Conservation (phyloP, 2,329 filamentous ascomycete genomes). For the Kalaharituber pfeilii region DNA sequence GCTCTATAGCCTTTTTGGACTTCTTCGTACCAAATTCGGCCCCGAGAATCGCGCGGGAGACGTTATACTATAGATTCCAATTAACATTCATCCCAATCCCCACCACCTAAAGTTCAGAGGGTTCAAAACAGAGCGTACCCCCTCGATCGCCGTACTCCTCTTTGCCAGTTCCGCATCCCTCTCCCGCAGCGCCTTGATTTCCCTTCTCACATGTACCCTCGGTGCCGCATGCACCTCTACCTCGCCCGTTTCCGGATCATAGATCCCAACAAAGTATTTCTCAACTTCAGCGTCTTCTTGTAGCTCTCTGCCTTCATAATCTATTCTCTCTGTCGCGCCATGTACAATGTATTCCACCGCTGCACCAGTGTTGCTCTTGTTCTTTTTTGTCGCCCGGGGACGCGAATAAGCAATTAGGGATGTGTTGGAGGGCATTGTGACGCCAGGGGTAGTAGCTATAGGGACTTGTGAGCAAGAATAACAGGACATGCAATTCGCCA, state of each 20-base stretch:
- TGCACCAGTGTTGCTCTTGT: constrained; percentile 9
- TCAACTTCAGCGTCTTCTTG: constrained; percentile 31
- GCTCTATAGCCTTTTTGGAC: constrained; percentile 56
- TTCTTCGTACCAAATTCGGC: constrained; percentile 74
- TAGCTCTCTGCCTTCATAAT: constrained; percentile 31
- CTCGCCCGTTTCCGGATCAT: constrained; percentile 42
- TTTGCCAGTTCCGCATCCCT: constrained; percentile 32
- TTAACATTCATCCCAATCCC: constrained; percentile 11
- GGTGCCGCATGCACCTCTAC: constrained; percentile 45
- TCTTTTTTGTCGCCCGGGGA: constrained; percentile 19
- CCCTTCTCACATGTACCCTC: constrained; percentile 44
- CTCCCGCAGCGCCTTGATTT: constrained; percentile 39
- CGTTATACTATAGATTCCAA: constrained; percentile 10
- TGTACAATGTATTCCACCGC: constrained; percentile 29
- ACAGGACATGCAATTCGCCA: not conserved
- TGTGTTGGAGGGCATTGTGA: constrained; percentile 24
- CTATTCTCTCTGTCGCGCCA: constrained; percentile 27
- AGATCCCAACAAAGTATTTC: constrained; percentile 49
- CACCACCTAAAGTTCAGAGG: not conserved
- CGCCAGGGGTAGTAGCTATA: constrained; percentile 25
- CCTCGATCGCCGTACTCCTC: constrained; percentile 24
- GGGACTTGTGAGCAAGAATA: not conserved
- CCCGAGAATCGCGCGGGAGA: constrained; percentile 46
- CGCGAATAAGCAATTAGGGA: constrained; percentile 25
- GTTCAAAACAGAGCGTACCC: constrained; percentile 9